Base-by-base conservation (phyloP, 176 grass and related monocot genomes). In the Alloteropsis semialata region DNA sequence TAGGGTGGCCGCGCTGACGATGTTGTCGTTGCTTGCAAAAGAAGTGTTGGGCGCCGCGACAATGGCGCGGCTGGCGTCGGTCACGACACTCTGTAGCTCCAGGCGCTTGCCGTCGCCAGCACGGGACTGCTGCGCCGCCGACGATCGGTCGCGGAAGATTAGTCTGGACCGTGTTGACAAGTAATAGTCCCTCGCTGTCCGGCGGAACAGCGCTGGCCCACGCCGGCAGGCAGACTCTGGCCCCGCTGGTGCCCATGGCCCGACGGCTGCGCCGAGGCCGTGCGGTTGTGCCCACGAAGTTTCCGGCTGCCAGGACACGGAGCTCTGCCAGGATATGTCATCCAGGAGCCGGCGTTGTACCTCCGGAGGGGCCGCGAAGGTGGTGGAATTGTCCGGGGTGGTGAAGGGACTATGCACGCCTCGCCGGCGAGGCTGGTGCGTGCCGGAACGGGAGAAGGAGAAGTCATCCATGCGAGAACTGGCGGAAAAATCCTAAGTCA, bases 241-340 rank as follows among this genome's bases (percentile, higher is more conserved):
- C 0, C 16, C 53, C 2, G 76, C 62, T 0, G 80, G 86, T 0
- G 85, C 89, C 92, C 92, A 94, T 5, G 92, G 92, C 34, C 79
- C 81, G 10, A 91, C 64, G 50, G 82, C 92, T 0, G 86, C 88
- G 9, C 88, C 92, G n/a, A 94, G 86, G 8, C 92, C 92, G 16
- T 85, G 84, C 5, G 86, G 83, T 57, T 94, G 86, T 43, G 79
- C 88, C 62, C 82, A 87, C 5, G 74, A 84, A 22, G 88, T 82
- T 46, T 91, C 88, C 10, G 86, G 76, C 80, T 86, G 86, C 92
- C 92, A 94, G 2, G 92, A 88, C 8, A 78, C 83, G 8, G 92
- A 94, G 49, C 79, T 86, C 79, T 94, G 88, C 92, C 92, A 94
- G 0, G 92, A 94, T 41, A 67, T 61, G 86, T 94, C 88, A n/a